A percentile compares a stretch with the other conserved stretches of the same genome.
Evolutionary conservation across 2,329 filamentous ascomycete species (phyloP).

Genomic region (Microcyclospora tardicrescens): DNA sequence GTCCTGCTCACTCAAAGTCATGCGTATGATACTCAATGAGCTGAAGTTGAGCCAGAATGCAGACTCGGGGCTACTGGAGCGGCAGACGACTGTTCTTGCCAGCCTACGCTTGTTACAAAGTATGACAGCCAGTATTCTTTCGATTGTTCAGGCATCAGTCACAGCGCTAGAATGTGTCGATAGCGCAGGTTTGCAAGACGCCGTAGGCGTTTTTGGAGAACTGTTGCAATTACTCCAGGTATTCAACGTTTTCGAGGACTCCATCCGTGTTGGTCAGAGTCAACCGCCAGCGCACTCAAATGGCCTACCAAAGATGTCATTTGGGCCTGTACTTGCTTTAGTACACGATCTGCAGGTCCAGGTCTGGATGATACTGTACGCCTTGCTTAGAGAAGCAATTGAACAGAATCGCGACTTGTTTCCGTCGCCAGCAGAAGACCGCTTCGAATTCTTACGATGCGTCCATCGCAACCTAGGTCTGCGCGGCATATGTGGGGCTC

Average conservation of each 20-base stretch:
- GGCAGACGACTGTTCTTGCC: constrained; percentile 59
- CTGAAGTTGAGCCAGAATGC: constrained; percentile 47
- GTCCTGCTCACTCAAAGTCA: constrained; percentile 72
- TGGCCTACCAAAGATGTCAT: constrained; percentile 20
- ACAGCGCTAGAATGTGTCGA: constrained; percentile 74
- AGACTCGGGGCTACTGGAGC: constrained; percentile 45
- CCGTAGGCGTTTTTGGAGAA: constrained; percentile 57
- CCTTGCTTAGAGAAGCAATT: constrained; percentile 62
- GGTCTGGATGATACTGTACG: constrained; percentile 78
- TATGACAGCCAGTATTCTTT: constrained; percentile 57
- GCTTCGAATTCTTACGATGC: constrained; percentile 65
- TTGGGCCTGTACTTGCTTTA: constrained; percentile 22
- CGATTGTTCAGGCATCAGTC: constrained; percentile 51
- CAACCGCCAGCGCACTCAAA: constrained; percentile 46
- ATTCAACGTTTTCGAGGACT: constrained; percentile 71
- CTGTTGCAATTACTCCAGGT: constrained; percentile 65
- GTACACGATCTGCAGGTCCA: constrained; percentile 79
- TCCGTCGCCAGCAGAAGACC: constrained; percentile 53
- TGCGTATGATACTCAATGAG: constrained; percentile 68
- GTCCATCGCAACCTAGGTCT: constrained; percentile 76
- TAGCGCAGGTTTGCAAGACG: constrained; percentile 59
- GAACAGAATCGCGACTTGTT: constrained; percentile 53
- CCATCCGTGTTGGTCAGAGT: constrained; percentile 63
- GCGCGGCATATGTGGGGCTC: constrained; percentile 71
- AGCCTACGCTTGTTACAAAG: constrained; percentile 71